phyloP scores from a whole-genome alignment of 1,284 basidiomycete genomes.

The Apiotrichum sp. region DNA sequence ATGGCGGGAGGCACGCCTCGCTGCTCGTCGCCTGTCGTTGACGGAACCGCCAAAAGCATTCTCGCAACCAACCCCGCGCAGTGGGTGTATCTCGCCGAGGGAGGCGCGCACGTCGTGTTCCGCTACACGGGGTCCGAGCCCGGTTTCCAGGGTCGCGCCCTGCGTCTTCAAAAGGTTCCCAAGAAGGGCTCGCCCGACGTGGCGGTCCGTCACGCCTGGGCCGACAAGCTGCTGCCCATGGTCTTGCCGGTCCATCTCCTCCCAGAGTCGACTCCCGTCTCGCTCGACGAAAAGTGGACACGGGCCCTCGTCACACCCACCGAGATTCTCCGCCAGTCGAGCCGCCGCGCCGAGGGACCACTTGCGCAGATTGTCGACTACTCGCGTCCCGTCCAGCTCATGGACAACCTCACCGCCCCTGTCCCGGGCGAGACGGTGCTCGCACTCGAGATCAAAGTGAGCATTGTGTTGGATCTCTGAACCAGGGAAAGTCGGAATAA shows the following conservation, averaged over 20 bases:
- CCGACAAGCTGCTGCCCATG: slow-evolving; percentile 26
- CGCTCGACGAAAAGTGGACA: slow-evolving; percentile 61
- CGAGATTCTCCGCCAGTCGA: slow-evolving; percentile 54
- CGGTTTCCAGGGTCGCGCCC: slow-evolving; percentile 58
- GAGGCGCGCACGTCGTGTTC: slow-evolving; percentile 81
- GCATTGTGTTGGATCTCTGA: neutral
- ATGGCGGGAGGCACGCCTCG: neutral
- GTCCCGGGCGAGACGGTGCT: slow-evolving; percentile 39
- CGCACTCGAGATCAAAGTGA: slow-evolving; percentile 73
- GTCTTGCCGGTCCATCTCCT: slow-evolving; percentile 59
- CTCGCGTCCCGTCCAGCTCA: slow-evolving; percentile 57
- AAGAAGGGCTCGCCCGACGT: slow-evolving; percentile 1
- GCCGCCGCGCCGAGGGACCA: slow-evolving; percentile 54
- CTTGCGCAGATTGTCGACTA: slow-evolving; percentile 49
- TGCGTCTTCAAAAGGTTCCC: slow-evolving; percentile 49
- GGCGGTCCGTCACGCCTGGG: slow-evolving; percentile 21
- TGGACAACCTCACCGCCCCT: slow-evolving; percentile 58
- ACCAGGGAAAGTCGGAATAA: too few relatives aligned
- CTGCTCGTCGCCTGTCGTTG: neutral
- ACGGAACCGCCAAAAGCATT: neutral
- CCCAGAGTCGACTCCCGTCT: slow-evolving; percentile 54
- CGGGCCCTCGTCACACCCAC: slow-evolving; percentile 51
- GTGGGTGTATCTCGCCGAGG: slow-evolving; percentile 82
- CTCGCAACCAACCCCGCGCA: slow-evolving; percentile 36
- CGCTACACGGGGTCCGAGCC: slow-evolving; percentile 60